Evolutionary conservation across 139 green algal species (phyloP).

Genomic region (Trebouxia sp.): DNA sequence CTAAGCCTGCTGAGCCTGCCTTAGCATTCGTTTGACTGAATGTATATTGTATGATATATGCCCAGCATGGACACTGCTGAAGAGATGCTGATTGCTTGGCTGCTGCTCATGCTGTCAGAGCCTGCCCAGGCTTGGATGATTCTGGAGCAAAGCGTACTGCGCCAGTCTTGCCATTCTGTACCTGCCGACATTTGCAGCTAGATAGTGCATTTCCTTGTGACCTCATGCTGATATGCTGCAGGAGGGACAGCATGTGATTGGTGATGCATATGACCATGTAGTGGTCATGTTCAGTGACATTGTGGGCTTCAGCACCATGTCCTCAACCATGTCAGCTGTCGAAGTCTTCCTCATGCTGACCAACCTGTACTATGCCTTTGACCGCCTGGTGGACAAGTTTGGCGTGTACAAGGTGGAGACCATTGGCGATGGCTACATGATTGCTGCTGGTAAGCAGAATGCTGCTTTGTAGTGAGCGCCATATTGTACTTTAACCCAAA

Average conservation of each 20-base stretch:
- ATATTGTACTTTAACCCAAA: background rate
- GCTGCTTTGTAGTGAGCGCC: background rate
- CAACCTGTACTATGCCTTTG: slow-evolving; percentile 33
- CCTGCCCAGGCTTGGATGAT: too few species aligned
- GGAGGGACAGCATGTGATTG: slow-evolving; percentile 31
- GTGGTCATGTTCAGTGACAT: slow-evolving; percentile 35
- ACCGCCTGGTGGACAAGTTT: slow-evolving; percentile 42
- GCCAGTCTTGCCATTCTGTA: background rate
- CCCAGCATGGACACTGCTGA: too few species aligned
- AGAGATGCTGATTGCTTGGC: too few species aligned
- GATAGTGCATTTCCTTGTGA: background rate
- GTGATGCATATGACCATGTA: slow-evolving; percentile 27
- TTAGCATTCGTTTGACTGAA: too few species aligned
- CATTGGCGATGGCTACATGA: slow-evolving; percentile 51
- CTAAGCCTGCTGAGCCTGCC: too few species aligned
- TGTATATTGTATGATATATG: too few species aligned
- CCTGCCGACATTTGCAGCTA: background rate
- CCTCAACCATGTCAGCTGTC: slow-evolving; percentile 23
- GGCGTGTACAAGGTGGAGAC: slow-evolving; percentile 45
- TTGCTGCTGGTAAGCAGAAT: slow-evolving; percentile 6
- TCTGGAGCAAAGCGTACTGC: too few species aligned
- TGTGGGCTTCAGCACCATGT: slow-evolving; percentile 34
- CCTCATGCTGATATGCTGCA: background rate
- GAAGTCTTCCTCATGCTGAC: slow-evolving; percentile 36
- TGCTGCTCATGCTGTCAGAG: too few species aligned